phyloP scores from a whole-genome alignment of 2,329 filamentous ascomycete species.

The Claviceps sp. region DNA sequence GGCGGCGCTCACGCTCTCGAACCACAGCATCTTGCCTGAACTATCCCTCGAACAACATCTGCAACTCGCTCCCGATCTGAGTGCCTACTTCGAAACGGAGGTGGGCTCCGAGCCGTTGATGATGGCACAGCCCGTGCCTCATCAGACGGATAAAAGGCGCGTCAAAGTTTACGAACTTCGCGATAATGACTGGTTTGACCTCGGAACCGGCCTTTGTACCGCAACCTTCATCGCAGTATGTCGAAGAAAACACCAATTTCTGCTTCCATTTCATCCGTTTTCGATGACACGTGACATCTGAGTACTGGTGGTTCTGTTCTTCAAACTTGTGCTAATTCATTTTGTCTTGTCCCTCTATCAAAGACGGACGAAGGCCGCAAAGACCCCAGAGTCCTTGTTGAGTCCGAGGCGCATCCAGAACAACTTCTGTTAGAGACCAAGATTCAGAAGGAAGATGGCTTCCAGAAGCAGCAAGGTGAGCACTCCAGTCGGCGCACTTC shows the following conservation, averaged over 20 bases:
- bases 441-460: constrained; percentile 87
- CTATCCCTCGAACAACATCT: constrained; percentile 48
- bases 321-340: neutral
- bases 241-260: constrained; percentile 4
- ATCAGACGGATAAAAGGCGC: constrained; percentile 57
- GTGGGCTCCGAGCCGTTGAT: constrained; percentile 48
- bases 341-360: constrained; percentile 1
- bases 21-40: constrained; percentile 35
- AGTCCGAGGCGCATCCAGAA: constrained; percentile 83
- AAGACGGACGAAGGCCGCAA: constrained; percentile 51
- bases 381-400: constrained; percentile 77
- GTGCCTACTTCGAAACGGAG: constrained; percentile 36
- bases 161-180: constrained; percentile 98
- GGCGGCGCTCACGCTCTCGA: constrained; percentile 44
- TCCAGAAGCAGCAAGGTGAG: constrained; percentile 92
- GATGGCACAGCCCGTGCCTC: constrained; percentile 60
- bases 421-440: constrained; percentile 76
- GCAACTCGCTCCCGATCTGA: constrained; percentile 39
- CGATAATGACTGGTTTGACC: constrained; percentile 98
- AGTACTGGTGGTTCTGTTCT: no score
- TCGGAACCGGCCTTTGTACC: constrained; percentile 89
- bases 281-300: neutral
- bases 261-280: neutral
- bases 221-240: constrained; percentile 63
- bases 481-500: constrained; percentile 10